Base-by-base conservation (phyloP, 768 basidiomycete species). In the Megacollybia marginata region DNA sequence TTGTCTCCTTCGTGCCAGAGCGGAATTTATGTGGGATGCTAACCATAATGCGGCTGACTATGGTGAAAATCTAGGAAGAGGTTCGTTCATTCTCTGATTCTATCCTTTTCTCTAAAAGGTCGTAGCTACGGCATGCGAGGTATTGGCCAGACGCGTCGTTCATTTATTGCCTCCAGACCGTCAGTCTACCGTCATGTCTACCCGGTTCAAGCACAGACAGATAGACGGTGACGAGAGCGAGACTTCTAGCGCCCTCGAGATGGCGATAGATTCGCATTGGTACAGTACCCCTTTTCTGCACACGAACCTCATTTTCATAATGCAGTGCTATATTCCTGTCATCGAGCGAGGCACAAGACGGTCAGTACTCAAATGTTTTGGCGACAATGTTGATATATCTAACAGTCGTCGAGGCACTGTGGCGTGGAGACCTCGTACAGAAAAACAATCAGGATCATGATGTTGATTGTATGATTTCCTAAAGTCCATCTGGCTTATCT, bases 181-280 rank as follows among this genome's bases (percentile, higher is more conserved):
- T 48, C 64, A 92, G 34, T 72, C 78, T 47, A 64, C 70, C 4
- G 79, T 92, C 52, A 85, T 96, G 83, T 83, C 86, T 11, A 83
- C 79, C 2, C 78, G 94, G 4, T 92, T 82, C 65, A 75, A 76
- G 51, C 82, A 88, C 58, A 66, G 69, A 36, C 83, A 90, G 60
- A 60, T 71, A 33, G 89, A 95, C 59, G 92, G 88, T 0, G 89
- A 89, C 49, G 65, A 70, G 43, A 89, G 87, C 52, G 84, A 83
- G 40, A 76, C 82, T 56, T 71, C 80, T 5, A 91, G 87, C 57
- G 85, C 87, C 8, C 70, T 96, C 40, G 94, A 97, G 63, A 69
- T 84, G 63, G 92, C 94, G n/a, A 89, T 95, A 53, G 94, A 97
- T 64, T 80, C 89, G 48, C 82, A 92, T 57, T 91, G 92, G 90